Base-by-base conservation (phyloP, 2,329 filamentous ascomycete genomes). In the Endothia cerciana region DNA sequence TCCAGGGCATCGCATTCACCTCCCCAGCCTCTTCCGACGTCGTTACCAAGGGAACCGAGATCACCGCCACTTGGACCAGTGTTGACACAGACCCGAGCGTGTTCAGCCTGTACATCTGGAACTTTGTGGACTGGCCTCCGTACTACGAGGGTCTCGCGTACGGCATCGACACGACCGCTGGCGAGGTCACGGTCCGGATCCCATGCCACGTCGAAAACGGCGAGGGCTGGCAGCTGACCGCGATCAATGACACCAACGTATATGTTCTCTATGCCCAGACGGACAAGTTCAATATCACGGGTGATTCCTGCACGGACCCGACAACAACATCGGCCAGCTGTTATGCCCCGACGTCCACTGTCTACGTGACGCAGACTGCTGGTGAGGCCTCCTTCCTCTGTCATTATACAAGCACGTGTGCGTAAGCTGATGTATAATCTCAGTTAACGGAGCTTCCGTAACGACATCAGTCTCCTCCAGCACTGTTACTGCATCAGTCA, bases 71-170 rank as follows among this genome's bases (percentile, higher is more conserved):
- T n/a, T 65, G 64, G 64, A 55, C 56, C 2, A 47, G 22, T 19
- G 66, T 68, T 19, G 28, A 63, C 51, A 60, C 43, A 1, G 64
- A 68, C 41, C 66, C 66, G 5, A 41, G 38, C 2, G 51, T 53
- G 1, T 68, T 66, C 66, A 66, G 64, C 49, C 60, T 68, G 3
- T 68, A 68, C 17, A 51, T 68, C 40, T 68, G 66, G 66, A 65
- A 66, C 56, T 66, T 68, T 59, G 66, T 38, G 22, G 30, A 47
- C 1, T 68, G 57, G 43, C 64, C 66, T 10, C 66, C 66, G 5
- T 58, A 62, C 38, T 68, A 68, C 53, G 64, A 68, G 40, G 19
- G 45, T n/a, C 64, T 68, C 15, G 51, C 38, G 11, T 66, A 63
- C 38, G 55, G 62, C 28, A 43, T 64, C 41, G 60, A 68, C 5